A percentile compares a stretch with the other conserved stretches of the same genome.
These are phyloP conservation scores for Kluyveromyces lactis DNA, from an alignment of 805 yeast species.

Conservation along the genomic window DNA sequence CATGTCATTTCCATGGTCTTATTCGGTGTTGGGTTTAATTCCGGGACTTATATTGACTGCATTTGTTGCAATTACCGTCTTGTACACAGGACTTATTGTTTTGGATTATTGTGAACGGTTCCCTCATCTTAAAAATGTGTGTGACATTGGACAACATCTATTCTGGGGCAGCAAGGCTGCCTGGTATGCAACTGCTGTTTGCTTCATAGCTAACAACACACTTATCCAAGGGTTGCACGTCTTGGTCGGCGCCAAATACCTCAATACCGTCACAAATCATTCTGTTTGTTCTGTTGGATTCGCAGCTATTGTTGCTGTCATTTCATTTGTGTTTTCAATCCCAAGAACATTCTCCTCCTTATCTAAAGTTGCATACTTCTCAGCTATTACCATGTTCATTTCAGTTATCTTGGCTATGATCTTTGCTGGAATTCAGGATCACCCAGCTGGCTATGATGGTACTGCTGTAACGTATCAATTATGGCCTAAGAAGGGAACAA, in stretches of 20 bases:
- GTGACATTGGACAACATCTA: conserved; percentile 52
- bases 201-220: conserved; percentile 47
- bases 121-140: conserved; percentile 44
- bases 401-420: conserved; percentile 45
- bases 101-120: conserved; percentile 46
- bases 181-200: conserved; percentile 49
- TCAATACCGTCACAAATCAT: conserved; percentile 45
- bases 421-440: conserved; percentile 45
- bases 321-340: conserved; percentile 43
- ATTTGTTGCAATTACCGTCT: conserved; percentile 41
- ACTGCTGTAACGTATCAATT: conserved; percentile 37
- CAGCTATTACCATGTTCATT: conserved; percentile 50
- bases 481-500: conserved; percentile 47
- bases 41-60: conserved; percentile 50
- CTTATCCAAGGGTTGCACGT: conserved; percentile 54
- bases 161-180: conserved; percentile 44
- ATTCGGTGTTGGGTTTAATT: conserved; percentile 48
- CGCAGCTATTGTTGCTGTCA: conserved; percentile 39
- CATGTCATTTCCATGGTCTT: conserved; percentile 61
- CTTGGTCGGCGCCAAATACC: conserved; percentile 49
- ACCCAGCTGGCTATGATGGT: conserved; percentile 37
- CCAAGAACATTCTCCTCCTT: conserved; percentile 50
- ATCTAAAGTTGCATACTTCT: conserved; percentile 43
- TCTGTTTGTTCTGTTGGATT: conserved; percentile 46
- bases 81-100: conserved; percentile 49